Evolutionary conservation across 192 early-diverging fungal species (phyloP).

Genomic region (Lobulomyces angularis): DNA sequence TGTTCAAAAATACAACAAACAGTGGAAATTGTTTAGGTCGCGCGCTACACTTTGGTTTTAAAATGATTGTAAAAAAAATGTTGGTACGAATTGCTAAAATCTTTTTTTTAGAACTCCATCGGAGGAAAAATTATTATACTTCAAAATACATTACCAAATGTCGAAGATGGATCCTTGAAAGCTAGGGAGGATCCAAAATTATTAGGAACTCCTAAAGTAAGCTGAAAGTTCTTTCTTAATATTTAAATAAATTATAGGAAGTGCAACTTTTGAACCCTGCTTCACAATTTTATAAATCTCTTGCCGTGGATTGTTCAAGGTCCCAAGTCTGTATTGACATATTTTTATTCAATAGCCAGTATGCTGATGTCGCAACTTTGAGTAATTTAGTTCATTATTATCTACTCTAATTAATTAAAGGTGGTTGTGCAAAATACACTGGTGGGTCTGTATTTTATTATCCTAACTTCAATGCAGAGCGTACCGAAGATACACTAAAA

Average conservation of each 20-base stretch:
- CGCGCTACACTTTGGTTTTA: slow-evolving; percentile 69
- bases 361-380: slow-evolving; percentile 79
- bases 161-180: slow-evolving; percentile 69
- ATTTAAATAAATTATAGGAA: slow-evolving; percentile 35
- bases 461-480: slow-evolving; percentile 71
- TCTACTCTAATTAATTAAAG: no score
- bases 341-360: slow-evolving; percentile 71
- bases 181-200: slow-evolving; percentile 72
- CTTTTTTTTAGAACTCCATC: slow-evolving; percentile 38
- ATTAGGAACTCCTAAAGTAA: slow-evolving; percentile 74
- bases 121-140: slow-evolving; percentile 86
- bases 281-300: slow-evolving; percentile 78
- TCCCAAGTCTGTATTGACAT: slow-evolving; percentile 81
- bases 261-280: slow-evolving; percentile 67
- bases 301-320: slow-evolving; percentile 84
- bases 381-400: slow-evolving; percentile 31
- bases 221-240: slow-evolving; percentile 5
- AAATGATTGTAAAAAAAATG: slow-evolving; percentile 50
- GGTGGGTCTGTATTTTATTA: slow-evolving; percentile 84
- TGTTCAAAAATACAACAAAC: slow-evolving; percentile 76
- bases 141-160: slow-evolving; percentile 69
- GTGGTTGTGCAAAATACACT: slow-evolving; percentile 67
- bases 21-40: slow-evolving; percentile 69
- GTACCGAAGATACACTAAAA: slow-evolving; percentile 69
- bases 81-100: slow-evolving; percentile 5